Evolutionary conservation across 192 early-diverging fungal species (phyloP), one percentile per base, ranked within the genome.

Genomic region (Powellomyces hirtus): DNA sequence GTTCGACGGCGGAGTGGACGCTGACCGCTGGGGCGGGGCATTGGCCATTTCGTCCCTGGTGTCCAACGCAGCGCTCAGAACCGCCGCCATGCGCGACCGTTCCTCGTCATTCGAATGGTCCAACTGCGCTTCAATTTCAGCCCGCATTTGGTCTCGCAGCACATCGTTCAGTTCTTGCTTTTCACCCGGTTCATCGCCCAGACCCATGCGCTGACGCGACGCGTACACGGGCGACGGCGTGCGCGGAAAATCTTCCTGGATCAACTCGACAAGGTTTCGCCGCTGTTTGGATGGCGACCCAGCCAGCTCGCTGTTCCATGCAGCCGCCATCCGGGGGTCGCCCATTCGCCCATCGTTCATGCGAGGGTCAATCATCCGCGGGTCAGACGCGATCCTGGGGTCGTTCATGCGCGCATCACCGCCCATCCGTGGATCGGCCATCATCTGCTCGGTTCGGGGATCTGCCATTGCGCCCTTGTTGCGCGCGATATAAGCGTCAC

Each of bases 1-100:
- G 74, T 80, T 80, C 34, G 77, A 74, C 5, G 89, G 89, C 3
- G 89, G 89, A 5, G 89, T 90, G 1, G 88, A 90, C 2, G 87
- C 81, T 1, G 89, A 76, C 20, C 89, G 84, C n/a, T 80, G 78
- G 1, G 82, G 87, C 1, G 87, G 84, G 4, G 75, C 52, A 44
- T 42, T 77, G 71, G 60, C 76, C 33, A 83, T 68, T 35, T 90
- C 84, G 51, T 89, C 88, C 0, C 80, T 66, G 10, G 74, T 68
- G 38, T 89, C 87, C 62, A 90, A 62, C 4, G 88, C 88, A 2
- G 81, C 83, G 27, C 80, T 86, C 13, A 90, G 57, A 8, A 90
- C 77, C 4, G 84, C 75, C 14, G 77, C 76, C 66, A 83, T 79
- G 18, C 81, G 78, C 33, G 80, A 79, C 36, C 83, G 52, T 31